Evolutionary conservation across 2,329 filamentous ascomycete genomes (phyloP), one percentile per base, ranked within the genome.

Genomic region (Fusarium coicis): DNA sequence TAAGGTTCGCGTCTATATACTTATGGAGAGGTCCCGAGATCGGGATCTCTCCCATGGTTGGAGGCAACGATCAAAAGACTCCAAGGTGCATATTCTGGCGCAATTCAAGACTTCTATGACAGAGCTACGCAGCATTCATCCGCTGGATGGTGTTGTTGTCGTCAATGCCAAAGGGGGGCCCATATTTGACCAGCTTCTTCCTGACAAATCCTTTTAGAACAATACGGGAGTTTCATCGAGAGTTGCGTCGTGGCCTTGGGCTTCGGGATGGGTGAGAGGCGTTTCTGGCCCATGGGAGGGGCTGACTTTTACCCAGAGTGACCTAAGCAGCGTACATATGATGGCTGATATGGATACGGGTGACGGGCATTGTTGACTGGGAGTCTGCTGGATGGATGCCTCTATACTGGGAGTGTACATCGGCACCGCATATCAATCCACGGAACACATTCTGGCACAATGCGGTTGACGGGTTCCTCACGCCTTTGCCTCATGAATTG

Each of bases 321-420:
- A 87, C 69, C 76, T 88, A 7, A 84, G 80, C 64, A 80, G 79
- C 21, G 70, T 79, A 11, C 87, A 87, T 66, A 83, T 88, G 34
- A 65, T 87, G 16, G 78, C 81, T 28, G 70, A 72, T 4, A 82
- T 78, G 7, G 82, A 85, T 64, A 71, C 81, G 2, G 2, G 76
- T 89, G 32, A 80, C 83, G 42, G 85, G 84, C 3, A 85, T 89
- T 18, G 62, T 82, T 8, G 79, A 82, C 68, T 83, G 81, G 81
- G 79, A 83, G 61, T 72, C 74, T 4, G 68, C 79, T 7, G 80
- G 79, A 7, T 83, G 78, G 79, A 78, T 79, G 40, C 80, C 80
- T 0, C 43, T 68, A 28, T 82, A 83, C 63, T 83, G 80, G 80
- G 80, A 83, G 36, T 82, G 80, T 47, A 78, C 66, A 6, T 72